Base-by-base conservation (phyloP, 2,329 filamentous ascomycete genomes). In the Talaromyces verruculosus region DNA sequence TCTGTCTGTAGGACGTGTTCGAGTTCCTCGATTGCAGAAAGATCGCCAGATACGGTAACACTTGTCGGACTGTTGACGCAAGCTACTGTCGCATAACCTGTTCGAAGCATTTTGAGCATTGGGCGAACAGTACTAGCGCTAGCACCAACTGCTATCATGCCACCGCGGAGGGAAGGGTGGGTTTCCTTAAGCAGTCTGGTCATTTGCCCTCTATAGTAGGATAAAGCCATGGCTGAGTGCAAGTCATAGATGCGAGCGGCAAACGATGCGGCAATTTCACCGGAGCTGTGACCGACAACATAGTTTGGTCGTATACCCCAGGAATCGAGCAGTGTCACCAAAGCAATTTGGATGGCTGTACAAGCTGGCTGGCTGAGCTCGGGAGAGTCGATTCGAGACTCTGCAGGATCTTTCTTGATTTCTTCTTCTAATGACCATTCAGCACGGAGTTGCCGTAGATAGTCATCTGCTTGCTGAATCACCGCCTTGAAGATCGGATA, bases 1-100 rank as follows among this genome's bases (percentile, higher is more conserved):
- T 37, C 35, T 5, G 6, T 17, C 35, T 63, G 35, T 15, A 63
- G 55, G n/a, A 66, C n/a, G 5, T 43, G 35, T 60, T 72, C 67
- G 13, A 77, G 41, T 49, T 73, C 69, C 10, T 71, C 63, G 5
- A 78, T 69, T 15, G 67, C 69, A 3, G 70, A 66, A 0, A 45
- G 51, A 47, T 78, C 74, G 0, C 77, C 77, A 15, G 76, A 77
- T 0, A 80, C 51, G 0, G 78, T 81, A 0, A 79, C 71, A 51
- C 74, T 80, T 4, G 67, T 67, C 0, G 75, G 75, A 17, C 74
- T 76, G 68, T 82, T 82, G 37, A 77, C 70, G 37, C 78, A 80
- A 1, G 77, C 81, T n/a, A 80, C 71, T 28, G 71, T 72, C 1
- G 74, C 69, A 45, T 63, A 66, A 19, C 64, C 64, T 37, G 72